These are phyloP conservation scores for Pseudogymnoascus sp. DNA, from an alignment of 2,329 filamentous ascomycete genomes.

Conservation along the genomic window DNA sequence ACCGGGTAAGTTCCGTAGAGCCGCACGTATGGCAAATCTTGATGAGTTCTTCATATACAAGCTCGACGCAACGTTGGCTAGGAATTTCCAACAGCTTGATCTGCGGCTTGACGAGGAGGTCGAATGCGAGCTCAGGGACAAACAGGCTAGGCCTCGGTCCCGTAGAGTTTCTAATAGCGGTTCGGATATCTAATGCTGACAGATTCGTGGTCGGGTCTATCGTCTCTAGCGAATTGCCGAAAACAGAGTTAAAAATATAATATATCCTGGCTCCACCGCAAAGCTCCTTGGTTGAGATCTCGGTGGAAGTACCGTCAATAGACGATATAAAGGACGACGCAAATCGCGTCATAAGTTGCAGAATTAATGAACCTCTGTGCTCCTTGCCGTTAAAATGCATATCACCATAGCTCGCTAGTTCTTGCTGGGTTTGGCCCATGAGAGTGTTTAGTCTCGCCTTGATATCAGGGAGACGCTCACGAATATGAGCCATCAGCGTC, in stretches of 20 bases:
- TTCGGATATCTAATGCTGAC: constrained; percentile 88
- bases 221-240: constrained; percentile 89
- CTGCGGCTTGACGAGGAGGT: constrained; percentile 94
- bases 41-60: constrained; percentile 97
- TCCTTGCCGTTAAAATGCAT: constrained; percentile 97
- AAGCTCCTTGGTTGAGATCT: constrained; percentile 97
- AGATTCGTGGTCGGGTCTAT: constrained; percentile 96
- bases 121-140: constrained; percentile 94
- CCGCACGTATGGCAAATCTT: constrained; percentile 99
- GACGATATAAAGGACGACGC: constrained; percentile 97
- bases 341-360: constrained; percentile 97
- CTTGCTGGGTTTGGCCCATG: constrained; percentile 99
- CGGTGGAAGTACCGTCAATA: constrained; percentile 95
- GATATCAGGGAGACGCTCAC: constrained; percentile 92
- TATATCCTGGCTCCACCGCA: constrained; percentile 93
- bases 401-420: constrained; percentile 94
- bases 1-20: constrained; percentile 85
- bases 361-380: constrained; percentile 85
- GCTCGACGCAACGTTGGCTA: constrained; percentile 91
- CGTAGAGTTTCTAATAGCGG: constrained; percentile 95
- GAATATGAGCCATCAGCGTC: constrained; percentile 92
- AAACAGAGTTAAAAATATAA: constrained; percentile 98
- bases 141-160: constrained; percentile 92
- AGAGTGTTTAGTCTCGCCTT: constrained; percentile 95
- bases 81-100: constrained; percentile 95